Evolutionary conservation across 192 early-diverging fungal species (phyloP).

Genomic region (Funneliformis mosseae): DNA sequence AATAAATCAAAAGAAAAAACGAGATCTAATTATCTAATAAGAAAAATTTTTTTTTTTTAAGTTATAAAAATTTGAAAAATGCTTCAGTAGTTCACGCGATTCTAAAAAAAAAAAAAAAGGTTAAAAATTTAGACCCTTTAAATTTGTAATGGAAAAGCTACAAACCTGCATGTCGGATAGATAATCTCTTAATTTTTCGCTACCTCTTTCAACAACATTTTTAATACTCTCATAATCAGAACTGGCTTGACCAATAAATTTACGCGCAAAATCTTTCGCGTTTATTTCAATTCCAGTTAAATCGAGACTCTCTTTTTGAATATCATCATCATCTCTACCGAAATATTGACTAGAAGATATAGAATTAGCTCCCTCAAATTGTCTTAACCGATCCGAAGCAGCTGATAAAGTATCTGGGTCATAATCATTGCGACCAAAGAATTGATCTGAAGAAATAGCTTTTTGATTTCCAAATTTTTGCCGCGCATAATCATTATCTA

Average conservation of each 20-base stretch:
- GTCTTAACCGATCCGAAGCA: conserved; percentile 54
- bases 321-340: conserved; percentile 64
- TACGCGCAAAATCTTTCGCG: conserved; percentile 46
- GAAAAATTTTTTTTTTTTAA: no score
- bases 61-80: no score
- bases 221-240: conserved; percentile 48
- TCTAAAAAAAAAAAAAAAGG: no score
- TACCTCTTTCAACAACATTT: conserved; percentile 42
- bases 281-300: conserved; percentile 41
- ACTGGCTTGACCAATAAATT: conserved; percentile 49
- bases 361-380: conserved; percentile 75
- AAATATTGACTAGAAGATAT: conserved; percentile 88
- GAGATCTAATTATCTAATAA: no score
- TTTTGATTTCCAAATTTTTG: conserved; percentile 84
- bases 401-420: conserved; percentile 61
- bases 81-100: no score
- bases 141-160: background rate
- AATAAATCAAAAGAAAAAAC: no score
- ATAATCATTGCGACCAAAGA: conserved; percentile 78
- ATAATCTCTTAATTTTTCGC: conserved; percentile 35
- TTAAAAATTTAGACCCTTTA: no score
- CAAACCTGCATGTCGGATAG: conserved; percentile 29
- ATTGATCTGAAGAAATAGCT: conserved; percentile 91
- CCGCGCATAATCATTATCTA: conserved; percentile 59
- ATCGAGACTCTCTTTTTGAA: conserved; percentile 27